phyloP scores from a whole-genome alignment of 1,139 yeast species.

The Kodamaea plutei region DNA sequence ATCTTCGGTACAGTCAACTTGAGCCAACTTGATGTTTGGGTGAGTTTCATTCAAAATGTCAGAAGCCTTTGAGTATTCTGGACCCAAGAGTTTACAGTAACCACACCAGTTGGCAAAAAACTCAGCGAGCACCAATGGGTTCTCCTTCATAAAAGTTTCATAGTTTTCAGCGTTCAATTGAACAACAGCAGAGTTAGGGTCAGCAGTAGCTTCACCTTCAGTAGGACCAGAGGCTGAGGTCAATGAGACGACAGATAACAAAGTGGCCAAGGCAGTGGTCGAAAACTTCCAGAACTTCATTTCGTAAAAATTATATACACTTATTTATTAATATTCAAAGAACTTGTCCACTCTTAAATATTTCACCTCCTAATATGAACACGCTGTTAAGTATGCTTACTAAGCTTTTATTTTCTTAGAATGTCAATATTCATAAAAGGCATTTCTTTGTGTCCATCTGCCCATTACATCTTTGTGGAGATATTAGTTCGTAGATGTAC shows the following conservation, averaged over 20 bases:
- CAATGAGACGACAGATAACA: conserved; percentile 35
- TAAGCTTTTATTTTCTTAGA: too few species aligned
- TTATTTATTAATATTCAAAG: neutral
- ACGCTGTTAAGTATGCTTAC: conserved; percentile 15
- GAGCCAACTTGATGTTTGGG: conserved; percentile 71
- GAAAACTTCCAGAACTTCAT: conserved; percentile 45
- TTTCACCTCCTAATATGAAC: conserved; percentile 8
- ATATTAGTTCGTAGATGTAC: too few species aligned
- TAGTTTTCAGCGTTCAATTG: conserved; percentile 62
- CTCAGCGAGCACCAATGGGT: conserved; percentile 86
- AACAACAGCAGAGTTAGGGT: conserved; percentile 84
- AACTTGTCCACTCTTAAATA: conserved; percentile 2
- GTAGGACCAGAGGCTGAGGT: conserved; percentile 37
- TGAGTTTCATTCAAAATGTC: conserved; percentile 57
- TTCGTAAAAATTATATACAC: conserved; percentile 5
- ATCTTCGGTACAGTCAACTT: conserved; percentile 89
- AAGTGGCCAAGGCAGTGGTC: conserved; percentile 34
- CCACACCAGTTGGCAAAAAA: conserved; percentile 99
- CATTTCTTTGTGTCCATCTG: too few species aligned
- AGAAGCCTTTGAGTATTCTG: conserved; percentile 87
- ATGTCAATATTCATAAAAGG: too few species aligned
- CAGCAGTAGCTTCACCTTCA: conserved; percentile 65
- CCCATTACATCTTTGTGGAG: too few species aligned
- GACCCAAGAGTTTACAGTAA: conserved; percentile 92
- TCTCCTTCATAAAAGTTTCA: conserved; percentile 59